A percentile compares a stretch with the other conserved stretches of the same genome.
Conservation (phyloP, 441 rosid genomes). For the Manihot esculenta region DNA sequence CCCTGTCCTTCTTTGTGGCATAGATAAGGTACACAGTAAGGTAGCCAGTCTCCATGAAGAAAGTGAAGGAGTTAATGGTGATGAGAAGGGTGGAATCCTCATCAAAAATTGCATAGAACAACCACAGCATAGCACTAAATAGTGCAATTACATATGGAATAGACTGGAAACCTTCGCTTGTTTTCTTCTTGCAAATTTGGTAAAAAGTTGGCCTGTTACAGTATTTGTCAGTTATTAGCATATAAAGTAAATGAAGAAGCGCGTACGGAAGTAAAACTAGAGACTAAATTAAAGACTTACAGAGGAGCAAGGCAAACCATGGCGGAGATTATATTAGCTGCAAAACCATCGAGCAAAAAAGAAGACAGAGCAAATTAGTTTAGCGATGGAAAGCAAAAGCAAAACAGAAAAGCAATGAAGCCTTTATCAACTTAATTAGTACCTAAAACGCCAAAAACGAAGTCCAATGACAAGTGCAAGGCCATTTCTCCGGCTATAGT, state of each 20-base stretch:
- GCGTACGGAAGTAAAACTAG: background rate
- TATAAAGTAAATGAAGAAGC: background rate
- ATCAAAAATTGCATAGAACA: slow-evolving; percentile 64
- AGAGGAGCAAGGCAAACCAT: slow-evolving; percentile 64
- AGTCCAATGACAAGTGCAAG: slow-evolving; percentile 41
- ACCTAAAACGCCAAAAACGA: slow-evolving; percentile 75
- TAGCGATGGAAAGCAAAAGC: background rate
- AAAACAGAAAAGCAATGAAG: background rate
- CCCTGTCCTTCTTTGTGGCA: slow-evolving; percentile 64
- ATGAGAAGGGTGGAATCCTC: slow-evolving; percentile 52
- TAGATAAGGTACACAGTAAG: slow-evolving; percentile 51
- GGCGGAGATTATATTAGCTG: slow-evolving; percentile 65
- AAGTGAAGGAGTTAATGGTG: slow-evolving; percentile 60
- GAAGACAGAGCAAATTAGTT: background rate
- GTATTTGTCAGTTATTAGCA: background rate
- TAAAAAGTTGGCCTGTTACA: slow-evolving; percentile 63
- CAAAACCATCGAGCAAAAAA: background rate
- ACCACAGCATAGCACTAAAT: slow-evolving; percentile 86
- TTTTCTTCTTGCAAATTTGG: slow-evolving; percentile 65
- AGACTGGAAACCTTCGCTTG: slow-evolving; percentile 71
- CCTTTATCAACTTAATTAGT: background rate
- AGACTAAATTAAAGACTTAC: slow-evolving; percentile 30
- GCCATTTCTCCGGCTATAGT: slow-evolving; percentile 39
- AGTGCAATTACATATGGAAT: slow-evolving; percentile 71
- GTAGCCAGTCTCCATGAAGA: slow-evolving; percentile 50